Evolutionary conservation across 331 rosid genomes (phyloP).

Genomic region (Pyrus hybrid): DNA sequence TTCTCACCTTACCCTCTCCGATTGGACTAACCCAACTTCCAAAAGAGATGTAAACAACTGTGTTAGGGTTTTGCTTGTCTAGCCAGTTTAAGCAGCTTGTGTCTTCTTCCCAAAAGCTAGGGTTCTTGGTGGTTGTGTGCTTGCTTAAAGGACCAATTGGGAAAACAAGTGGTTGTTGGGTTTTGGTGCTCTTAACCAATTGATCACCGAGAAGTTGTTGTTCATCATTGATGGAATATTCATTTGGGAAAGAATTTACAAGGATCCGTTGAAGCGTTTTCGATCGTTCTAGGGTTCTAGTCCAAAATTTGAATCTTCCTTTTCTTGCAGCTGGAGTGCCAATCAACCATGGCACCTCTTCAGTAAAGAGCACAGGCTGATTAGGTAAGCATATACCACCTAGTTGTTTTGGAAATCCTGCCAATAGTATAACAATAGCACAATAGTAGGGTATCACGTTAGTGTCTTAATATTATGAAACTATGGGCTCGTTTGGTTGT

Average conservation of each 20-base stretch:
- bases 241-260: constrained; percentile 52
- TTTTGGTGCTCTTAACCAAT: background rate
- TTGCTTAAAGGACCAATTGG: constrained; percentile 41
- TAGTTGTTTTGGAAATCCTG: constrained; percentile 52
- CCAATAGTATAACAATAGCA: background rate
- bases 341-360: constrained; percentile 80
- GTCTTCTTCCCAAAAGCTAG: constrained; percentile 78
- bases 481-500: too few species aligned
- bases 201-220: background rate
- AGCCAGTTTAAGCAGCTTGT: constrained; percentile 63
- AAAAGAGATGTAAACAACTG: constrained; percentile 68
- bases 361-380: constrained; percentile 37
- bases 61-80: constrained; percentile 22
- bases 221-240: constrained; percentile 10
- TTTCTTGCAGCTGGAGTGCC: constrained; percentile 52
- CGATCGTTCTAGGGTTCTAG: constrained; percentile 54
- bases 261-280: constrained; percentile 48
- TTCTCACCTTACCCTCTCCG: constrained; percentile 46
- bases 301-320: constrained; percentile 77
- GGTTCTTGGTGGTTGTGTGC: constrained; percentile 11
- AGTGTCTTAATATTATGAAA: background rate
- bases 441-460: background rate
- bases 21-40: constrained; percentile 91
- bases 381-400: constrained; percentile 30
- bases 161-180: constrained; percentile 17